Evolutionary conservation across 257 asterid genomes (phyloP).

Genomic region (Verbascum thapsus): DNA sequence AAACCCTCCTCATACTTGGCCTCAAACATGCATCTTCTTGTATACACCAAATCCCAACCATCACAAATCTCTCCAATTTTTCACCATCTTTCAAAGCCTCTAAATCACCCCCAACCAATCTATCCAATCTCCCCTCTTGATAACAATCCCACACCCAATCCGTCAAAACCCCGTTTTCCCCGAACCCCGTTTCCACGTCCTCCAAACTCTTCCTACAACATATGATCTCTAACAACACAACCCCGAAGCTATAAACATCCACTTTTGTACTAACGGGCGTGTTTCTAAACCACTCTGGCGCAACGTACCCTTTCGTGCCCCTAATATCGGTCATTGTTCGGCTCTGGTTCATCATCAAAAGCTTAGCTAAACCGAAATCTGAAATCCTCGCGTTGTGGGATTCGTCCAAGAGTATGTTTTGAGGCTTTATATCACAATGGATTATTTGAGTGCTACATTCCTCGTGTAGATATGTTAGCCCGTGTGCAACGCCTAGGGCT

Average conservation of each 20-base stretch:
- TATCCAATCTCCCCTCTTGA: constrained; percentile 32
- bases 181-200: constrained; percentile 31
- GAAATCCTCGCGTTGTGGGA: constrained; percentile 46
- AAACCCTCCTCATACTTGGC: constrained; percentile 54
- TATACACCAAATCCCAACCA: constrained; percentile 71
- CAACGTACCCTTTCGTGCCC: constrained; percentile 67
- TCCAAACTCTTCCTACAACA: constrained; percentile 39
- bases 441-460: constrained; percentile 58
- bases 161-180: constrained; percentile 31
- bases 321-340: constrained; percentile 42
- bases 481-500: constrained; percentile 51
- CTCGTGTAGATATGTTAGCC: constrained; percentile 50
- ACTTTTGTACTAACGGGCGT: constrained; percentile 41
- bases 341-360: constrained; percentile 48
- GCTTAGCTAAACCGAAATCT: constrained; percentile 64
- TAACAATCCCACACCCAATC: constrained; percentile 61
- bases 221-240: constrained; percentile 52
- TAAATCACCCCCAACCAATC: constrained; percentile 38
- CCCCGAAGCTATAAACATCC: constrained; percentile 68
- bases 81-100: constrained; percentile 42
- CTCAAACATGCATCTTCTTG: constrained; percentile 56
- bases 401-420: constrained; percentile 59
- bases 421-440: constrained; percentile 65
- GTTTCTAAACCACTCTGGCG: constrained; percentile 69
- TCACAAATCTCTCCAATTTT: constrained; percentile 43